A percentile compares a stretch with the other conserved stretches of the same genome.
These are phyloP conservation scores for Aureobasidium sp. DNA, from an alignment of 2,329 filamentous ascomycete genomes.

Conservation along the genomic window DNA sequence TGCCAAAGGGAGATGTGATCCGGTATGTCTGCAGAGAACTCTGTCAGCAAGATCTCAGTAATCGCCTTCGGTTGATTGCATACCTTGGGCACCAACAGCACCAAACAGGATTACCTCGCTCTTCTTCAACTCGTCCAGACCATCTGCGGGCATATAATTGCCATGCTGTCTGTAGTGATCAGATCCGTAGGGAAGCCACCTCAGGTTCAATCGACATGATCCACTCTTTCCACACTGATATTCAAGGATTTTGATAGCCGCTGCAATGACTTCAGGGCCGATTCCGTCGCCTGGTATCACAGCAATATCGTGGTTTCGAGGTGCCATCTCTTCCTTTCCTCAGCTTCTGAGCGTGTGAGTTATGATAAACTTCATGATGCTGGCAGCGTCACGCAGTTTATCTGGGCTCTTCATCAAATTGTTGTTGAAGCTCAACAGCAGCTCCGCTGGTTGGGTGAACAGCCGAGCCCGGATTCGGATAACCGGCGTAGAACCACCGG, in stretches of 20 bases:
- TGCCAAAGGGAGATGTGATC: constrained; percentile 46
- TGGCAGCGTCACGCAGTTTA: no score
- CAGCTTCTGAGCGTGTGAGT: no score
- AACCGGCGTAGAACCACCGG: no score
- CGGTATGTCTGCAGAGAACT: no score
- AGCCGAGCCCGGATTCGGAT: no score
- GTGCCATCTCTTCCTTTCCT: no score
- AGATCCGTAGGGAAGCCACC: constrained; percentile 57
- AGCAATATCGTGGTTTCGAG: constrained; percentile 39
- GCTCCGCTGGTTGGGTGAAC: no score
- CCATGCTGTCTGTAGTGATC: constrained; percentile 57
- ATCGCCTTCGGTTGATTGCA: no score
- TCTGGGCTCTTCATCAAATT: no score
- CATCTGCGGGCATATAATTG: constrained; percentile 54
- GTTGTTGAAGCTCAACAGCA: no score
- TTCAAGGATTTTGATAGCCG: constrained; percentile 53
- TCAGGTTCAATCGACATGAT: constrained; percentile 53
- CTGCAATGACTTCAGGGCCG: constrained; percentile 57
- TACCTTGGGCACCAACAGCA: constrained; percentile 54
- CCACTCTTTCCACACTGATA: constrained; percentile 39
- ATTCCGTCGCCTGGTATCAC: constrained; percentile 62
- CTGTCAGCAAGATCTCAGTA: no score
- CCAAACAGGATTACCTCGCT: constrained; percentile 62
- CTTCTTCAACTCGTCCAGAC: constrained; percentile 45
- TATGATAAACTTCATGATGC: no score